phyloP scores from a whole-genome alignment of 1,284 basidiomycete genomes.

The Inonotus hispidus region DNA sequence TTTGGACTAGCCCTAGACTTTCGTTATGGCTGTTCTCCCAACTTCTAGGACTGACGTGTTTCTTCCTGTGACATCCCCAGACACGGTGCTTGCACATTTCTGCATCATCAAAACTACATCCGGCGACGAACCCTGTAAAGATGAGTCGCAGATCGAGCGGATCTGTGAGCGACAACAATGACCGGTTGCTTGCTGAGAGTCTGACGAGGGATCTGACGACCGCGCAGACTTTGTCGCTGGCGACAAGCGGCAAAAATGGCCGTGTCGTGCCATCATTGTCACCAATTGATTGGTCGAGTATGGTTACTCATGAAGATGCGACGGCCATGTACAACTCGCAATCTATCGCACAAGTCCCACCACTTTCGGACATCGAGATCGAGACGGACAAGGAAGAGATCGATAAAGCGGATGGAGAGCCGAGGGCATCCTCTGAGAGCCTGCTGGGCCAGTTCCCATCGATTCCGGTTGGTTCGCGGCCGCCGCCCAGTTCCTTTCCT shows the following conservation, averaged over 20 bases:
- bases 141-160: neutral
- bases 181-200: slow-evolving; percentile 12
- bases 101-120: neutral
- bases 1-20: neutral
- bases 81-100: neutral
- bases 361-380: slow-evolving; percentile 8
- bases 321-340: neutral
- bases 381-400: slow-evolving; percentile 1
- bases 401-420: neutral
- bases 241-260: neutral
- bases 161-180: neutral
- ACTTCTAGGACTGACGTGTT: neutral
- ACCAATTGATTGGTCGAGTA: neutral
- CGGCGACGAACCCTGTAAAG: neutral
- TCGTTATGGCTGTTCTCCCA: neutral
- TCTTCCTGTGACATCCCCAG: neutral
- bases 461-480: neutral
- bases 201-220: slow-evolving; percentile 4
- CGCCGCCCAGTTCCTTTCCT: neutral
- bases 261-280: neutral
- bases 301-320: neutral
- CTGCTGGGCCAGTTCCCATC: slow-evolving; percentile 11
- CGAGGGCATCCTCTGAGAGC: neutral
- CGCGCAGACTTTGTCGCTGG: slow-evolving; percentile 7
- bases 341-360: neutral